Base-by-base conservation (phyloP, 306 rosid species). In the Erythrophleum fordii region DNA sequence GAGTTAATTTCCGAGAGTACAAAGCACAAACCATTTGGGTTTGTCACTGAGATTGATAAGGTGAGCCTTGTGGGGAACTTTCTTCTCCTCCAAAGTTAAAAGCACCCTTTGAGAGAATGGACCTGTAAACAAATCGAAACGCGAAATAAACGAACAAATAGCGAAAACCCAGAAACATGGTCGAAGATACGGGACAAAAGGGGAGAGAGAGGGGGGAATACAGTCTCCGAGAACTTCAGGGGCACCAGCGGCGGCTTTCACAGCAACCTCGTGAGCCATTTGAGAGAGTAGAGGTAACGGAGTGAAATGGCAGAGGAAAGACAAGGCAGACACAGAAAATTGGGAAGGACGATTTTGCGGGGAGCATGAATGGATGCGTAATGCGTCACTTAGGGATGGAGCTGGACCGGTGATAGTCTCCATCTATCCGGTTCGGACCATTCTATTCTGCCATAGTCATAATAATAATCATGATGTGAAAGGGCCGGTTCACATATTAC, bases 51-150 rank as follows among this genome's bases (percentile, higher is more conserved):
- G 2, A 84, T 90, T 81, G 75, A 95, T 87, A 35, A 91, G 91
- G 76, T 83, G 91, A 46, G 10, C 0, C 25, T 82, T 85, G 84
- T 90, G 45, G 2, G 93, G 48, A 16, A 90, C 11, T 64, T 93
- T 88, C 93, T 95, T 95, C 91, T 91, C 99, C 85, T 93, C 98
- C 84, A 95, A 64, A 37, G 98, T 93, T 67, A 93, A 79, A 11
- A 88, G 88, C 3, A 76, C 99, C 89, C 97, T 93, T 58, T 95
- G 98, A 17, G 80, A 49, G 81, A 93, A 93, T 67, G 99, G 98
- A 79, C 99, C 97, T 95, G 77, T 13, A 76, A 73, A 42, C 23
- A 20, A 73, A 78, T 20, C 16, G 4, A 58, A 16, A 28, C 28
- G 10, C 3, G 13, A 72, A 52, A 28, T 35, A n/a, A 17, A 10